Evolutionary conservation across 2,329 filamentous ascomycete species (phyloP).

Genomic region (Botrytis byssoidea): DNA sequence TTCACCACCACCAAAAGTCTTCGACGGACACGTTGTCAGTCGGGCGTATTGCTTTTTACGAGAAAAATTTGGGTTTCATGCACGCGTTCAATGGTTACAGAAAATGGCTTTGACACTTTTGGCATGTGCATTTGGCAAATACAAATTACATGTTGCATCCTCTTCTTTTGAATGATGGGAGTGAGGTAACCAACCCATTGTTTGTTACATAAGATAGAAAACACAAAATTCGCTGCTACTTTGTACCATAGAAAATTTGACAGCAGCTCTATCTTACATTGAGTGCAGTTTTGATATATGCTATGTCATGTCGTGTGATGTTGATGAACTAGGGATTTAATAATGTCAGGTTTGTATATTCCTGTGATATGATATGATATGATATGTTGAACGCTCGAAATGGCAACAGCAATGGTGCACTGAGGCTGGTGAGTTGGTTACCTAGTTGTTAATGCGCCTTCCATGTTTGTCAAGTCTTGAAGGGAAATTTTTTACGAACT

Average conservation of each 20-base stretch:
- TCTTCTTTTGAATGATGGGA: constrained; percentile 10
- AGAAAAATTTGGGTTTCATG: constrained; percentile 23
- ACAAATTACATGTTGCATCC: background rate
- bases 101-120: constrained; percentile 25
- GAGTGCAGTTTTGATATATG: background rate
- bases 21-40: constrained; percentile 24
- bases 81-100: constrained; percentile 30
- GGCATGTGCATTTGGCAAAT: constrained; percentile 6
- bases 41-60: constrained; percentile 29
- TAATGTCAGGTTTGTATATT: background rate
- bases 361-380: background rate
- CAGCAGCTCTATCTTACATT: constrained; percentile 7
- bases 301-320: background rate
- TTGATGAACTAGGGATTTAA: background rate
- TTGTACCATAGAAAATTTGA: constrained; percentile 23
- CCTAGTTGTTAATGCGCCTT: background rate
- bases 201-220: constrained; percentile 16
- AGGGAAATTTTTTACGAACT: background rate
- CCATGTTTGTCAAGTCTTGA: background rate
- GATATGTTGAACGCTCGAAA: background rate
- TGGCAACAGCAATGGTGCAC: background rate
- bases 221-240: constrained; percentile 13
- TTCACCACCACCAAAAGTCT: constrained; percentile 27
- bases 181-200: background rate
- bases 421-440: background rate